A percentile compares a stretch with the other conserved stretches of the same genome.
phyloP scores from a whole-genome alignment of 495 filamentous ascomycete genomes.

The Cenococcum geophilum region DNA sequence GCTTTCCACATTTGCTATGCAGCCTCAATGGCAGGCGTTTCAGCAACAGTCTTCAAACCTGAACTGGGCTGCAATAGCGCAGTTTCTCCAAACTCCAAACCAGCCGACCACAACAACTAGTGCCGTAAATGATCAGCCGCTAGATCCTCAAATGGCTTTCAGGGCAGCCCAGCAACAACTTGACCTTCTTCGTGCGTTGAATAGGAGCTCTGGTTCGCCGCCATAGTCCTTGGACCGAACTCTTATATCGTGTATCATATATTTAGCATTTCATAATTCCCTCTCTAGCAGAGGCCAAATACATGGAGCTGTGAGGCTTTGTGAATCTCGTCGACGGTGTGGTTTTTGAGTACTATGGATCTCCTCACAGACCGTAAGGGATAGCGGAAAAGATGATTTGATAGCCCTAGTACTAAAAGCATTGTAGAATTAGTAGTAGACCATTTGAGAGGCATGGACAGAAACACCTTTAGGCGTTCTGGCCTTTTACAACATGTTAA shows the following conservation, averaged over 20 bases:
- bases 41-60: not conserved
- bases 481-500: too few relatives aligned
- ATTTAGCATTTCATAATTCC: not conserved
- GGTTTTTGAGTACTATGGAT: too few relatives aligned
- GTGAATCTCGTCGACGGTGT: not conserved
- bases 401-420: too few relatives aligned
- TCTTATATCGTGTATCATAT: not conserved
- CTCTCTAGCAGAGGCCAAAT: not conserved
- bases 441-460: too few relatives aligned
- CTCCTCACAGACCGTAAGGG: too few relatives aligned
- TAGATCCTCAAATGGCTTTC: not conserved
- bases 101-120: not conserved
- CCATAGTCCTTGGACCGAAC: not conserved
- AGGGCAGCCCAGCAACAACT: constrained; percentile 5
- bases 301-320: not conserved
- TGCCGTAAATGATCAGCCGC: not conserved
- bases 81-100: constrained; percentile 4
- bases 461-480: too few relatives aligned
- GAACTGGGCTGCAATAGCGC: constrained; percentile 2
- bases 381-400: too few relatives aligned
- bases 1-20: not conserved
- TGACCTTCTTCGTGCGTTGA: constrained; percentile 1
- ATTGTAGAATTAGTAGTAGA: too few relatives aligned
- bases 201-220: not conserved
- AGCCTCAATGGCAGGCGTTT: not conserved